These are phyloP conservation scores for Boletus rex-veris DNA, from an alignment of 768 basidiomycete genomes.

Conservation along the genomic window DNA sequence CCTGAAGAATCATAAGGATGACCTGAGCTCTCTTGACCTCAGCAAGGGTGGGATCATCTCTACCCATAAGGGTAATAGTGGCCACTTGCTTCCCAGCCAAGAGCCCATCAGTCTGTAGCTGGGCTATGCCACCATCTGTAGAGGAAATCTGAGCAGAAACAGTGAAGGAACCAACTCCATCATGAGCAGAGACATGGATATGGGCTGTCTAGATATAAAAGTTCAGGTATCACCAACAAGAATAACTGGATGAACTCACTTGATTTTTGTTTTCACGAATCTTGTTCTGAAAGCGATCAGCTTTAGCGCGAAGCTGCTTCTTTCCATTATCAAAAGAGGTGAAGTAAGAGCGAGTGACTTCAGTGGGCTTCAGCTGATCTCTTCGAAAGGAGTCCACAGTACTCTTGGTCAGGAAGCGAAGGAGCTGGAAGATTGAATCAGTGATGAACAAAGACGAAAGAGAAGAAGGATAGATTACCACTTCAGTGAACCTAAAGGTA, in stretches of 20 bases:
- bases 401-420: conserved; percentile 28
- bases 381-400: conserved; percentile 23
- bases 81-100: conserved; percentile 31
- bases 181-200: conserved; percentile 22
- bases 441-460: neutral
- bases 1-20: conserved; percentile 37
- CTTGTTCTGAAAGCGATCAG: conserved; percentile 30
- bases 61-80: conserved; percentile 49
- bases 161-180: conserved; percentile 20
- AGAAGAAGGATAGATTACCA: conserved; percentile 8
- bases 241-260: conserved; percentile 27
- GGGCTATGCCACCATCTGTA: conserved; percentile 16
- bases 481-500: conserved; percentile 24
- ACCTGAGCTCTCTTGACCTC: conserved; percentile 40
- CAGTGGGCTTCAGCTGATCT: conserved; percentile 25
- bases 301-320: conserved; percentile 13
- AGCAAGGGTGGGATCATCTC: conserved; percentile 55
- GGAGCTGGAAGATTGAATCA: conserved; percentile 15
- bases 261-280: conserved; percentile 34
- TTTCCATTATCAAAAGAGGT: conserved; percentile 12
- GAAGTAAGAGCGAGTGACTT: conserved; percentile 20
- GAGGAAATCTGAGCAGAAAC: conserved; percentile 19
- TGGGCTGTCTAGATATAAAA: conserved; percentile 12
- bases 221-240: neutral
- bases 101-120: conserved; percentile 19